These are phyloP conservation scores for Exophiala dermatitidis DNA, from an alignment of 2,329 filamentous ascomycete genomes.

Conservation along the genomic window DNA sequence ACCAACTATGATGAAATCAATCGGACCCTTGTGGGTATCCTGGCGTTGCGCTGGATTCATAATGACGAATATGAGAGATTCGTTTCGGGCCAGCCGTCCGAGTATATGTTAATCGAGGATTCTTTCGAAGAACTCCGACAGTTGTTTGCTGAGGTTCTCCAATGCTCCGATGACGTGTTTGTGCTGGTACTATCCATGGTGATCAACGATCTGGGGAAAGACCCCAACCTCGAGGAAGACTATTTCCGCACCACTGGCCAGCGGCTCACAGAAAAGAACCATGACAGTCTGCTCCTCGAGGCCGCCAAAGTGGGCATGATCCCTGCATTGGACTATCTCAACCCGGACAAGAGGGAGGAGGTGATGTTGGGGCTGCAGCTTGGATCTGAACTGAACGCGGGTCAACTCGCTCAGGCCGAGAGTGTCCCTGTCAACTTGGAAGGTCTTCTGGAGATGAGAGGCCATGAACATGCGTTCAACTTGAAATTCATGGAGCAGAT, in stretches of 20 bases:
- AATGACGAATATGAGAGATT: slow-evolving; percentile 33
- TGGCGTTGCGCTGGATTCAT: slow-evolving; percentile 35
- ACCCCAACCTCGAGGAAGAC: slow-evolving; percentile 30
- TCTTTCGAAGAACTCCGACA: slow-evolving; percentile 31
- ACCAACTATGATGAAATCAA: slow-evolving; percentile 37
- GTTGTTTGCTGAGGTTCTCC: slow-evolving; percentile 25
- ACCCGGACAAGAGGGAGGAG: slow-evolving; percentile 20
- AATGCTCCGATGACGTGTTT: slow-evolving; percentile 26
- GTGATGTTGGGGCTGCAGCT: slow-evolving; percentile 33
- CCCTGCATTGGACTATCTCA: slow-evolving; percentile 28
- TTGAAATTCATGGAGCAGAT: slow-evolving; percentile 36
- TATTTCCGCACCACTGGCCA: slow-evolving; percentile 13
- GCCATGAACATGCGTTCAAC: slow-evolving; percentile 29
- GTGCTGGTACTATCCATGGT: slow-evolving; percentile 32
- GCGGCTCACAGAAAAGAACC: slow-evolving; percentile 25
- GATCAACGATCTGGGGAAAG: slow-evolving; percentile 37
- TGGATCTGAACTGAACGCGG: slow-evolving; percentile 35
- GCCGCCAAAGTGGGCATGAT: slow-evolving; percentile 30
- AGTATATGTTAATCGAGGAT: slow-evolving; percentile 25
- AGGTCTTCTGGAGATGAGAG: slow-evolving; percentile 27
- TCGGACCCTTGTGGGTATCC: slow-evolving; percentile 35
- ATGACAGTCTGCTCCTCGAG: slow-evolving; percentile 32
- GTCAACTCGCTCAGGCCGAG: slow-evolving; percentile 37
- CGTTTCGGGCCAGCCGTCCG: slow-evolving; percentile 27
- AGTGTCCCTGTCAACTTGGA: slow-evolving; percentile 31